Base-by-base conservation (phyloP, 164 flowering plant species). In the Dillenia turbinata region DNA sequence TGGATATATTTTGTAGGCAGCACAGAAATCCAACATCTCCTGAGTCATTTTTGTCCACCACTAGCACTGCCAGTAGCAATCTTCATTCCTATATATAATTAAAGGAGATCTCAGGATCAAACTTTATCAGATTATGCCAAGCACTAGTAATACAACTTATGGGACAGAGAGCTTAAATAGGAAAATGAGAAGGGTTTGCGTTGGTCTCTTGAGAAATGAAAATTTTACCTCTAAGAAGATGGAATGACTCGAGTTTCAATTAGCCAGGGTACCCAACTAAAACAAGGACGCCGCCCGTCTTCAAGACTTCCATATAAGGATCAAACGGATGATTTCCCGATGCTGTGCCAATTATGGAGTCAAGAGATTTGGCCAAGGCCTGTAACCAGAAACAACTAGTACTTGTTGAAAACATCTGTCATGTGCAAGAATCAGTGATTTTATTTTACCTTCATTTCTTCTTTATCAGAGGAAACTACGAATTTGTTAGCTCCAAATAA, bases 261-360 rank as follows among this genome's bases (percentile, higher is more conserved):
- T 85, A 91, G 59, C 84, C 81, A 2, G 96, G 95, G 69, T 78
- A 82, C 9, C 95, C 96, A 16, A 92, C 96, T 15, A 88, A 74
- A 22, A 67, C 90, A 7, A 85, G 75, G 52, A 79, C 74, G n/a
- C 93, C 98, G 50, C 12, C 61, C 12, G 79, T 77, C 81, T 90
- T 88, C 77, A 92, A 62, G 60, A 83, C 73, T 0, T 88, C 73
- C 86, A 90, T 55, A 79, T 82, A 92, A 17, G 73, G 80, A 81
- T 92, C 96, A 63, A 90, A 86, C 48, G 85, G 79, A 63, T 88
- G 94, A 78, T 85, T 90, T 12, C 96, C 98, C 5, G 98, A 86
- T 53, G 95, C 95, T 3, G 90, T 75, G 70, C 86, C 90, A 14
- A 92, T 54, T 15, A 92, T 85, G 67, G 86, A 89, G 72, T 89